phyloP scores from a whole-genome alignment of 208 protist species.

The Trypanosoma mega region DNA sequence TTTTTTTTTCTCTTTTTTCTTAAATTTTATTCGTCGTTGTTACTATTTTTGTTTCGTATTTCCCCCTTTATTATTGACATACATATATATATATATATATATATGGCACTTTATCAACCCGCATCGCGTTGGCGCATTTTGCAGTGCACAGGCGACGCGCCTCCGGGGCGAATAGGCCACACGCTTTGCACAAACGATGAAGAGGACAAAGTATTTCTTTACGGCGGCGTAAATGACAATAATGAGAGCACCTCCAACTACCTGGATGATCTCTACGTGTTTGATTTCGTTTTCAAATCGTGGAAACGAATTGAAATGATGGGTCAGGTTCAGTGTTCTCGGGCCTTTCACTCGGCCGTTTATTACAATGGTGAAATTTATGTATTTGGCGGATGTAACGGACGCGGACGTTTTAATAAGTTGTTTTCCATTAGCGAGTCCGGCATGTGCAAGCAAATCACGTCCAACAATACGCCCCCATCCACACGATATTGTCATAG shows the following conservation, averaged over 20 bases:
- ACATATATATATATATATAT: background rate
- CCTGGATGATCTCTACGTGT: conserved; percentile 81
- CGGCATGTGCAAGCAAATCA: conserved; percentile 35
- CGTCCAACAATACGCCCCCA: conserved; percentile 23
- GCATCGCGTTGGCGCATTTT: conserved; percentile 49
- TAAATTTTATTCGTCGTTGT: background rate
- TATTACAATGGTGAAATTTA: conserved; percentile 66
- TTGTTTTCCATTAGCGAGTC: conserved; percentile 77
- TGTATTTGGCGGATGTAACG: conserved; percentile 89
- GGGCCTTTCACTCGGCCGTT: conserved; percentile 86
- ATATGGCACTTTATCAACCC: conserved; percentile 21
- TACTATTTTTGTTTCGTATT: background rate
- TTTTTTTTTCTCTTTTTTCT: background rate
- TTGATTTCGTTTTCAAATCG: conserved; percentile 61
- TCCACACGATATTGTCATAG: conserved; percentile 86
- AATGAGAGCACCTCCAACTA: conserved; percentile 75
- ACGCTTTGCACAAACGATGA: conserved; percentile 71
- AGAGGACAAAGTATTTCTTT: conserved; percentile 78
- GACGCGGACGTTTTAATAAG: conserved; percentile 77
- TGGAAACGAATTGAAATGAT: conserved; percentile 62
- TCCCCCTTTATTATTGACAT: background rate
- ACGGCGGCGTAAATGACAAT: conserved; percentile 84
- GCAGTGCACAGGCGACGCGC: conserved; percentile 38
- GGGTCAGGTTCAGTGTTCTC: conserved; percentile 61
- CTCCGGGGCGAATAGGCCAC: conserved; percentile 84